A percentile compares a stretch with the other conserved stretches of the same genome.
phyloP scores from a whole-genome alignment of 176 grass and related monocot species.

The Puya raimondii region DNA sequence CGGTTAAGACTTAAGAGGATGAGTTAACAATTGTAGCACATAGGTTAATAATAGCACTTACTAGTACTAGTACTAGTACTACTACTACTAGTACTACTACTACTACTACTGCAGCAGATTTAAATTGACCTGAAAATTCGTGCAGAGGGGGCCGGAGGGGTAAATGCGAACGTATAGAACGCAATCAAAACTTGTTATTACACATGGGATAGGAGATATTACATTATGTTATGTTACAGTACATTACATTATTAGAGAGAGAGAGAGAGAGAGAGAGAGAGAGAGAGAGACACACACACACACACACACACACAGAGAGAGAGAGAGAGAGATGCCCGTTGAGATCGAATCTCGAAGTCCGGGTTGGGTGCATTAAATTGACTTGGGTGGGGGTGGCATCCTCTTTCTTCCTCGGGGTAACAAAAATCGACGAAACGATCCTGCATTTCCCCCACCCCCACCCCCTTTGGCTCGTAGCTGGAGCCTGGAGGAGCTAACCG shows the following conservation, averaged over 20 bases:
- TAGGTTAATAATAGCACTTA: neutral
- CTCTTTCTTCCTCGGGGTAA: neutral
- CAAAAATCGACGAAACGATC: neutral
- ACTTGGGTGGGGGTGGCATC: neutral
- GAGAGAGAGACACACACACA: neutral
- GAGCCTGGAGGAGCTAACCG: too few relatives aligned
- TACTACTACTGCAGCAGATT: neutral
- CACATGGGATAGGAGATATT: too few relatives aligned
- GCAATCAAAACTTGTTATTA: too few relatives aligned
- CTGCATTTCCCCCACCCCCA: neutral
- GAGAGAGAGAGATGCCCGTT: neutral
- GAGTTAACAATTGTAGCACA: too few relatives aligned
- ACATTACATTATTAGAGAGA: too few relatives aligned
- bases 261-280: neutral
- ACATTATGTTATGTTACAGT: too few relatives aligned
- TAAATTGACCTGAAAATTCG: neutral
- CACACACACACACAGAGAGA: too few relatives aligned
- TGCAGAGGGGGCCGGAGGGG: neutral
- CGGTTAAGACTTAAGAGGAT: too few relatives aligned
- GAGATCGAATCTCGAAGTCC: constrained; percentile 8
- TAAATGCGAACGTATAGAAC: neutral
- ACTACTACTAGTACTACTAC: neutral
- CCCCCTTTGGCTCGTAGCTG: neutral
- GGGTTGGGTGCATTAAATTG: neutral
- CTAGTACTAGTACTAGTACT: neutral